Conservation (phyloP, 2,329 filamentous ascomycete genomes). For the Diaporthe batatas region DNA sequence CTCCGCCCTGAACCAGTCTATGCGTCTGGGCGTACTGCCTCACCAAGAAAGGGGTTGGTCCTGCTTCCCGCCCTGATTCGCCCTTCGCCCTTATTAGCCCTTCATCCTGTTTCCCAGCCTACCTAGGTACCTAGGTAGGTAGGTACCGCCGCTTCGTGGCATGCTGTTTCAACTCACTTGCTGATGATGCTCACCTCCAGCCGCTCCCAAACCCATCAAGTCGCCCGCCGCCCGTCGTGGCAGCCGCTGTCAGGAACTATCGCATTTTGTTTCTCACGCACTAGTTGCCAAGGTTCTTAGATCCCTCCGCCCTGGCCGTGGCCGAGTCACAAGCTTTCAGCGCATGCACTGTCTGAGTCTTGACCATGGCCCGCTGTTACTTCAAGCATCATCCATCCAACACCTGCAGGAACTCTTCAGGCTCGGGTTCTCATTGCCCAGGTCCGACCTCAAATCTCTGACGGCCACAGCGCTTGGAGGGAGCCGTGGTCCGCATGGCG, state of each 20-base stretch:
- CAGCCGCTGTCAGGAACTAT: background rate
- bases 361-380: background rate
- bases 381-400: slow-evolving; percentile 31
- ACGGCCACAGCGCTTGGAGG: slow-evolving; percentile 27
- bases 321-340: slow-evolving; percentile 34
- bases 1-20: slow-evolving; percentile 5
- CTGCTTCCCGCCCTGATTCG: slow-evolving; percentile 7
- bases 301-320: background rate
- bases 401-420: slow-evolving; percentile 29
- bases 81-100: background rate
- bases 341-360: slow-evolving; percentile 35
- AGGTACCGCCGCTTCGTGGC: background rate
- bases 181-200: slow-evolving; percentile 5
- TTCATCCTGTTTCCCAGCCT: slow-evolving; percentile 7
- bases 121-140: background rate
- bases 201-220: slow-evolving; percentile 5
- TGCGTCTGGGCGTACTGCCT: slow-evolving; percentile 21
- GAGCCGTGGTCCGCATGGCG: background rate
- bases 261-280: slow-evolving; percentile 3
- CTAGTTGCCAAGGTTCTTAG: slow-evolving; percentile 19
- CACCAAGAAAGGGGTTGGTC: slow-evolving; percentile 12
- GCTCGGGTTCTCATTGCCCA: slow-evolving; percentile 10
- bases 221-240: slow-evolving; percentile 6
- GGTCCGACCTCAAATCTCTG: slow-evolving; percentile 10
- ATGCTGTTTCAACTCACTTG: slow-evolving; percentile 21